Evolutionary conservation across 2,329 filamentous ascomycete species (phyloP).

Genomic region (Neofusicoccum cordaticola): DNA sequence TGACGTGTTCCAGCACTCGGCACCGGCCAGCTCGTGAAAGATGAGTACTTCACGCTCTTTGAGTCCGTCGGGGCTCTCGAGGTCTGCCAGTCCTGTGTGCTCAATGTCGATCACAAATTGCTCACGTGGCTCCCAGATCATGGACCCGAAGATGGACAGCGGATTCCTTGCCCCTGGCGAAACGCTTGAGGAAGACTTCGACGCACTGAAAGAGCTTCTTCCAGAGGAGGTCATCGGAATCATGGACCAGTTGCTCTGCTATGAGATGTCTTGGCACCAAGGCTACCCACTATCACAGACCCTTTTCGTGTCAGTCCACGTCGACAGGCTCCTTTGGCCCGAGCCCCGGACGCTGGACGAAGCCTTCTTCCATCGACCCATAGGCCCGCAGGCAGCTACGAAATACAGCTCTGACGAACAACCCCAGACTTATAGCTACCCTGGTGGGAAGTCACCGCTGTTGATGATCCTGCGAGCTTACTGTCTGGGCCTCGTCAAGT

Average conservation of each 20-base stretch:
- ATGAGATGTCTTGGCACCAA: slow-evolving; percentile 96
- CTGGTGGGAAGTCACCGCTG: slow-evolving; percentile 24
- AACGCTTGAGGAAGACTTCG: slow-evolving; percentile 78
- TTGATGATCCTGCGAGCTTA: slow-evolving; percentile 75
- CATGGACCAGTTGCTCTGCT: slow-evolving; percentile 86
- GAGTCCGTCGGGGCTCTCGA: slow-evolving; percentile 88
- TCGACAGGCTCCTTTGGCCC: slow-evolving; percentile 77
- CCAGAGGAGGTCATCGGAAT: slow-evolving; percentile 85
- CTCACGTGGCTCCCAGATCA: slow-evolving; percentile 63
- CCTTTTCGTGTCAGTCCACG: slow-evolving; percentile 85
- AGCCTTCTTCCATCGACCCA: slow-evolving; percentile 56
- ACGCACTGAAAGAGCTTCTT: slow-evolving; percentile 64
- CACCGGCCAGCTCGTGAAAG: slow-evolving; percentile 84
- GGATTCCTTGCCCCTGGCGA: slow-evolving; percentile 77
- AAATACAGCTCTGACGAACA: slow-evolving; percentile 24
- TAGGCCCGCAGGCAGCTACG: slow-evolving; percentile 22
- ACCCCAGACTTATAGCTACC: slow-evolving; percentile 38
- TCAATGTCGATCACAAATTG: not conserved
- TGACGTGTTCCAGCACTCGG: slow-evolving; percentile 58
- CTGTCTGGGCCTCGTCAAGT: slow-evolving; percentile 79
- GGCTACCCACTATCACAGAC: slow-evolving; percentile 96
- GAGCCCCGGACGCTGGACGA: slow-evolving; percentile 62
- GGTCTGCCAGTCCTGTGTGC: slow-evolving; percentile 32
- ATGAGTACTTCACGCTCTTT: slow-evolving; percentile 90
- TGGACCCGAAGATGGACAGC: slow-evolving; percentile 99